Evolutionary conservation across 306 rosid species (phyloP).

Genomic region (cucumber (Cucumis sativus)): Cucumber_9930_V3 NC_026658.2:2506001-2506500

Average conservation of each 20-base stretch:
- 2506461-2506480: conserved; percentile 20
- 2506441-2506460: conserved; percentile 46
- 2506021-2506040: not conserved
- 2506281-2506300: not conserved
- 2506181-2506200: not conserved
- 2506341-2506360: not conserved
- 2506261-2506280: not conserved
- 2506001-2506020: not conserved
- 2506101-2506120: not conserved
- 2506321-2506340: not conserved
- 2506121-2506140: not conserved
- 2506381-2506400: not conserved
- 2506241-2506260: not conserved
- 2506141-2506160: not conserved
- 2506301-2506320: not conserved
- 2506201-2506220: not conserved
- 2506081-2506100: not conserved
- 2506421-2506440: conserved; percentile 23
- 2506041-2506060: not conserved
- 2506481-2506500: not conserved
- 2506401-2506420: conserved; percentile 3
- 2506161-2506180: not conserved
- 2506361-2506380: not conserved
- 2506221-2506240: not conserved
- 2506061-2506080: not conserved